Evolutionary conservation across 1,139 yeast species (phyloP).

Genomic region (Yamadazyma trypodendri): DNA sequence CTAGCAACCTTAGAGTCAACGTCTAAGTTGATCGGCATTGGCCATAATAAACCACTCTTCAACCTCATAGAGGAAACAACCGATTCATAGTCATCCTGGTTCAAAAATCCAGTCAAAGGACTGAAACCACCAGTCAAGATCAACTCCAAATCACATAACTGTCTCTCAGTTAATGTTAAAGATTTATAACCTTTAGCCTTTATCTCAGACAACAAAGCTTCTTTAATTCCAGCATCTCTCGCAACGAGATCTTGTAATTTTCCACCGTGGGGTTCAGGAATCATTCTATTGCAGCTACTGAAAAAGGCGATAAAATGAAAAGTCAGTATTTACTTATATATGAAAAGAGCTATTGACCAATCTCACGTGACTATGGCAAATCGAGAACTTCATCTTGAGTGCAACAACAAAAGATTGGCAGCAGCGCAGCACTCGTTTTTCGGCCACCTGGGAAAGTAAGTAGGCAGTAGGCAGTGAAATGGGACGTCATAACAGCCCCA

Average conservation of each 20-base stretch:
- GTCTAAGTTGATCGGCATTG: constrained; percentile 91
- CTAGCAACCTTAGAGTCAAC: constrained; percentile 57
- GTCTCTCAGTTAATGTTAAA: constrained; percentile 75
- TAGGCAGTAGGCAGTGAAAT: too few species aligned
- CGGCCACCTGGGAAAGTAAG: too few species aligned
- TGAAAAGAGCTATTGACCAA: constrained; percentile 3
- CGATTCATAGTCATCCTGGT: constrained; percentile 72
- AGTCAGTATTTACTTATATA: neutral
- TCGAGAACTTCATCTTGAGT: neutral
- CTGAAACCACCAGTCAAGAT: constrained; percentile 94
- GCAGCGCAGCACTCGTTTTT: too few species aligned
- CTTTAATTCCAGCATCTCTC: constrained; percentile 69
- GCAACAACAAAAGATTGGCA: too few species aligned
- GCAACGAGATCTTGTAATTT: constrained; percentile 77
- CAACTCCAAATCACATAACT: constrained; percentile 88
- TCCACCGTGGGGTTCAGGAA: constrained; percentile 94
- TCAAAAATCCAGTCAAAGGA: constrained; percentile 84
- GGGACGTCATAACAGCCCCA: too few species aligned
- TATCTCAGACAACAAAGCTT: constrained; percentile 58
- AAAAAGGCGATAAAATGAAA: neutral
- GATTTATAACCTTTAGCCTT: constrained; percentile 44
- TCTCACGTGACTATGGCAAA: constrained; percentile 6
- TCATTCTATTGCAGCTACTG: constrained; percentile 9
- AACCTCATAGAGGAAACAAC: constrained; percentile 81
- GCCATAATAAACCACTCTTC: constrained; percentile 78